Conservation (phyloP, 1,284 basidiomycete genomes). For the Pseudozyma thailandica region DNA sequence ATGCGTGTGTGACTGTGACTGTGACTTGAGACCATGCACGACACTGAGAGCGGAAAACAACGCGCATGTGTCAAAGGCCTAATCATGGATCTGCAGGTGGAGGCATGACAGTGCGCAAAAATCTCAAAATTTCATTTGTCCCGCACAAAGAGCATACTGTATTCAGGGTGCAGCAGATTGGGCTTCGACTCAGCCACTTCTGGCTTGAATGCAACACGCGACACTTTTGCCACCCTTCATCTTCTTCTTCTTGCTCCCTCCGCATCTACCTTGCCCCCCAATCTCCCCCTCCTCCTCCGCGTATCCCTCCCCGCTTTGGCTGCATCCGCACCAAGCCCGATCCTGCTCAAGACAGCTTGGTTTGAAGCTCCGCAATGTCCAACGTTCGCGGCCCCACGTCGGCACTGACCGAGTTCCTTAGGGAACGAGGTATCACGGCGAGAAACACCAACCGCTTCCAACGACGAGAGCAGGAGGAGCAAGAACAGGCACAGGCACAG, state of each 20-base stretch:
- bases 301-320: background rate
- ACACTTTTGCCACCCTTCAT: constrained; percentile 24
- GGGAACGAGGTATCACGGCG: constrained; percentile 81
- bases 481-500: constrained; percentile 71
- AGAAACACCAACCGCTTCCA: constrained; percentile 73
- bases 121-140: background rate
- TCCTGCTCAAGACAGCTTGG: background rate
- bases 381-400: constrained; percentile 85
- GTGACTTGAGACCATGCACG: background rate
- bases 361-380: constrained; percentile 21
- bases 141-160: background rate
- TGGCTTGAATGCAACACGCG: background rate
- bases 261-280: background rate
- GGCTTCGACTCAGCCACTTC: constrained; percentile 35
- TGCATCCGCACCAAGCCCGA: too few species aligned
- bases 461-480: constrained; percentile 45
- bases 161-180: too few species aligned
- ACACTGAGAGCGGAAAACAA: background rate
- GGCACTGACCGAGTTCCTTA: constrained; percentile 89
- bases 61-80: constrained; percentile 12
- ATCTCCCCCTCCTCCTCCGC: background rate
- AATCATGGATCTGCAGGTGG: constrained; percentile 17
- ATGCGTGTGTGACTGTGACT: background rate
- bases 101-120: constrained; percentile 10
- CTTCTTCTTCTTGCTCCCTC: constrained; percentile 1